Evolutionary conservation across 441 rosid genomes (phyloP).

Genomic region (Jatropha podagrica): DNA sequence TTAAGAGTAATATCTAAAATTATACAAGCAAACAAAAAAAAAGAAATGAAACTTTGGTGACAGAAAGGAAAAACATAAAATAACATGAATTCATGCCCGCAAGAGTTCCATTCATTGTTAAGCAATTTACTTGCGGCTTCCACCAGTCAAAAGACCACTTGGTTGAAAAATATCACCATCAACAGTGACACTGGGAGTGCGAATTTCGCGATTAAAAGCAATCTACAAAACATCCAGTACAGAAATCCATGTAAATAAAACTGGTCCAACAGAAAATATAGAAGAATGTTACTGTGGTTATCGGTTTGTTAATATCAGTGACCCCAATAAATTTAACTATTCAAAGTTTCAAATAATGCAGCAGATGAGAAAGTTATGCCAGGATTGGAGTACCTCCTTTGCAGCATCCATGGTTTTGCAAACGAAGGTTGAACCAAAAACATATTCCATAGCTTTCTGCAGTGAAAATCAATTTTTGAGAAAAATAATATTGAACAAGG

Average conservation of each 20-base stretch:
- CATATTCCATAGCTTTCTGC: slow-evolving; percentile 95
- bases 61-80: neutral
- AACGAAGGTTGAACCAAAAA: slow-evolving; percentile 93
- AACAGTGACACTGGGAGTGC: slow-evolving; percentile 85
- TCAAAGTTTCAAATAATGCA: neutral
- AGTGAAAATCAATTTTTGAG: slow-evolving; percentile 30
- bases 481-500: slow-evolving; percentile 4
- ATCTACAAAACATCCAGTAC: slow-evolving; percentile 45
- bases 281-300: neutral
- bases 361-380: slow-evolving; percentile 3
- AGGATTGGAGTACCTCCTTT: slow-evolving; percentile 62
- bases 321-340: neutral
- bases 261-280: neutral
- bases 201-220: slow-evolving; percentile 71
- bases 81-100: slow-evolving; percentile 1
- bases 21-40: neutral
- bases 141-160: slow-evolving; percentile 95
- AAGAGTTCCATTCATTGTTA: slow-evolving; percentile 2
- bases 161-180: slow-evolving; percentile 98
- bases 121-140: slow-evolving; percentile 76
- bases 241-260: slow-evolving; percentile 1
- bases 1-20: neutral
- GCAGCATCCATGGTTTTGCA: slow-evolving; percentile 88
- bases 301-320: neutral
- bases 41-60: neutral